Conservation (phyloP, 2,329 filamentous ascomycete genomes). For the Colletotrichum theobromicola region DNA sequence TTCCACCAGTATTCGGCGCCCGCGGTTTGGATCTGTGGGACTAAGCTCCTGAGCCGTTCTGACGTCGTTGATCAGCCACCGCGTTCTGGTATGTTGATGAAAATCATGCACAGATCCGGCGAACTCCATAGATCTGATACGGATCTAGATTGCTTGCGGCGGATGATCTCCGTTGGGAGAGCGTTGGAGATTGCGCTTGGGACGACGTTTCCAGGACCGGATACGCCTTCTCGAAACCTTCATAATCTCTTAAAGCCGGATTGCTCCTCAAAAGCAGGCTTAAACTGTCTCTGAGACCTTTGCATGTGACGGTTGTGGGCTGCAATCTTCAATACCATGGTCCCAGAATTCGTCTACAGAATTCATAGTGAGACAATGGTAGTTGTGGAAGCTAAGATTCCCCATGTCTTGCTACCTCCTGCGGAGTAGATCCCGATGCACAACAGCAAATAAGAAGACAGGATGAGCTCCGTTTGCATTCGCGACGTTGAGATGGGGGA, state of each 20-base stretch:
- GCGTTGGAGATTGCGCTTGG: neutral
- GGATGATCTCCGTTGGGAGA: neutral
- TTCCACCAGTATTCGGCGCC: neutral
- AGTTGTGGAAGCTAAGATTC: neutral
- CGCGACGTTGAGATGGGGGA: neutral
- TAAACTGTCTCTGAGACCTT: neutral
- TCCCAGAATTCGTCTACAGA: rapidly evolving
- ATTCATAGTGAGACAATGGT: neutral
- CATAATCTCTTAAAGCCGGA: neutral
- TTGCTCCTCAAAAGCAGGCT: neutral
- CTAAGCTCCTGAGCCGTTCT: neutral
- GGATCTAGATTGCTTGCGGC: neutral
- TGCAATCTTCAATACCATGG: too few species aligned
- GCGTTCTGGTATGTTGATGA: rapidly evolving
- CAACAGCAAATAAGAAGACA: rapidly evolving
- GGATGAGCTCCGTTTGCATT: rapidly evolving
- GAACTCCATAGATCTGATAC: rapidly evolving
- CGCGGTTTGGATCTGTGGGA: rapidly evolving
- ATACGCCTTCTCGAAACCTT: neutral
- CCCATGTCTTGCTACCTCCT: neutral
- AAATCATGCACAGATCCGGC: neutral
- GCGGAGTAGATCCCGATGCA: neutral
- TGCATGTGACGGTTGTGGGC: neutral
- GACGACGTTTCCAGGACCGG: neutral
- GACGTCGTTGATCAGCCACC: neutral